phyloP scores from a whole-genome alignment of 345 rosid species.

The Gossypium turneri region DNA sequence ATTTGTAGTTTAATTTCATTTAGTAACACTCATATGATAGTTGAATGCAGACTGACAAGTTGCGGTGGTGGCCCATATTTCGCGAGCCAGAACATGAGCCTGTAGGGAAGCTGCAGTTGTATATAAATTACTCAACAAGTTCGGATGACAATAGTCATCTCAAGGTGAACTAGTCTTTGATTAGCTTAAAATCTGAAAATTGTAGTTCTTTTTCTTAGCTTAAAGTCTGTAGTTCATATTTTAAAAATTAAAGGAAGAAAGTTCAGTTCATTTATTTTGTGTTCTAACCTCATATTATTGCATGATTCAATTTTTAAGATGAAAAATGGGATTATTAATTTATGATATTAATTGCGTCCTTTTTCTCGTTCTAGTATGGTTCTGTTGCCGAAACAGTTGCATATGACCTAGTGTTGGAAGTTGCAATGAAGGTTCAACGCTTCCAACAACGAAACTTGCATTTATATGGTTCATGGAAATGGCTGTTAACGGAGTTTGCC shows the following conservation, averaged over 20 bases:
- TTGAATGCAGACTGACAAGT: conserved; percentile 69
- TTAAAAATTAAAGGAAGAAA: background rate
- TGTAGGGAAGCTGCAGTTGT: conserved; percentile 83
- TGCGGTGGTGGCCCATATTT: conserved; percentile 92
- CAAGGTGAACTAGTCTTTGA: conserved; percentile 47
- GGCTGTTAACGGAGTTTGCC: conserved; percentile 92
- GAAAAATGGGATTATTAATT: conserved; percentile 3
- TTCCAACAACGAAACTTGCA: conserved; percentile 88
- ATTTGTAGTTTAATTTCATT: conserved; percentile 1
- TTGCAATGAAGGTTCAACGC: conserved; percentile 80
- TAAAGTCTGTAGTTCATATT: background rate
- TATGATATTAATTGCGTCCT: conserved; percentile 21
- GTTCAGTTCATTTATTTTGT: background rate
- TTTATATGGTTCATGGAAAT: conserved; percentile 89
- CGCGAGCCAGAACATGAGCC: conserved; percentile 92
- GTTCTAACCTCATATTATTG: background rate
- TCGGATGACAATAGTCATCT: conserved; percentile 71
- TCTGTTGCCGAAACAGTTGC: conserved; percentile 98
- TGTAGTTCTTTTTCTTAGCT: background rate
- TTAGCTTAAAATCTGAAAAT: background rate
- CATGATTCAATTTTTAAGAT: background rate
- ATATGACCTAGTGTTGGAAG: conserved; percentile 84
- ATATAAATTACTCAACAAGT: conserved; percentile 73
- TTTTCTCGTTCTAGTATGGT: conserved; percentile 57
- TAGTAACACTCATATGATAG: conserved; percentile 28